These are phyloP conservation scores for Nitzschia sp. DNA, from an alignment of 108 stramenopile genomes.

Conservation along the genomic window DNA sequence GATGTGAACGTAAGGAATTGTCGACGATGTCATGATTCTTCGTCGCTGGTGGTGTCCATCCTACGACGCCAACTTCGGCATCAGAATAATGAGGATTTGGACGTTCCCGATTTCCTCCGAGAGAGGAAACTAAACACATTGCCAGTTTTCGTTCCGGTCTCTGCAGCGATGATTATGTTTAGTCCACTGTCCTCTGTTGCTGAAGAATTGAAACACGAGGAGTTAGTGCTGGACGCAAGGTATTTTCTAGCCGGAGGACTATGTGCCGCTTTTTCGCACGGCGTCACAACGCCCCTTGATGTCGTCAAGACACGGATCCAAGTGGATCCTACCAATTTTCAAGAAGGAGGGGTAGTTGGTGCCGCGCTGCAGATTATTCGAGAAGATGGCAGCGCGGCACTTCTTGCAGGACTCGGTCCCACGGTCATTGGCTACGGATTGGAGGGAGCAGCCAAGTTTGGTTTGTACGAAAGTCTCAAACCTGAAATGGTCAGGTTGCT, in stretches of 20 bases:
- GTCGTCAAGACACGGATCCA: conserved; percentile 89
- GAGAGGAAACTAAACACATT: too few relatives aligned
- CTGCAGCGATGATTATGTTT: background rate
- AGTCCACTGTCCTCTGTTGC: background rate
- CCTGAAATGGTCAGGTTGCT: conserved; percentile 58
- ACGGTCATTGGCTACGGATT: conserved; percentile 90
- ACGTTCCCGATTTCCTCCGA: background rate
- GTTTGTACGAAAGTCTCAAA: conserved; percentile 91
- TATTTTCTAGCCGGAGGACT: conserved; percentile 87
- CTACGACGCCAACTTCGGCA: too few relatives aligned
- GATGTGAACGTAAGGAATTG: background rate
- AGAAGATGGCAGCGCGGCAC: conserved; percentile 60
- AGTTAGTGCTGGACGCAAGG: conserved; percentile 38
- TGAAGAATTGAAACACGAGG: background rate
- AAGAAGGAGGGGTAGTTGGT: conserved; percentile 38
- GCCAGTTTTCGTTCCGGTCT: too few relatives aligned
- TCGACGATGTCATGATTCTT: too few relatives aligned
- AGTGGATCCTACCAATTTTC: conserved; percentile 66
- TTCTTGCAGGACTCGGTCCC: conserved; percentile 81
- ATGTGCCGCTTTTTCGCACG: conserved; percentile 84
- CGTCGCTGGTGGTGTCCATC: background rate
- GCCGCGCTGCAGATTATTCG: conserved; percentile 66
- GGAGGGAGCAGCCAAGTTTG: conserved; percentile 88
- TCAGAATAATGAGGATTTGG: background rate
- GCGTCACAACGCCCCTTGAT: conserved; percentile 86